Evolutionary conservation across 805 yeast species (phyloP).

Genomic region (Vanderwaltozyma verrucispora): DNA sequence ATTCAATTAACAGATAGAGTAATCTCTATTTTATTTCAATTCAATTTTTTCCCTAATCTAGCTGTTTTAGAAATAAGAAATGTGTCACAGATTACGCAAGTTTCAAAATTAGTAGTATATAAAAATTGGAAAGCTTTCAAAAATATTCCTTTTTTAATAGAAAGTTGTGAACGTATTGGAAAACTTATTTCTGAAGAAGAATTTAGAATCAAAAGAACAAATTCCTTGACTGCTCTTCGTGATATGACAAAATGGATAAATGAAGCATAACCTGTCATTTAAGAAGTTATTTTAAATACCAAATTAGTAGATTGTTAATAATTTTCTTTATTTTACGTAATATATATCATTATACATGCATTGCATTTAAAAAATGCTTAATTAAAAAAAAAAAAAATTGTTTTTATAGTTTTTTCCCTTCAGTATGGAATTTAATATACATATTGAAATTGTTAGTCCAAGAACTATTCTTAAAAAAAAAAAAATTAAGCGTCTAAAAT

Average conservation of each 20-base stretch:
- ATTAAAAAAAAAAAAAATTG: no score
- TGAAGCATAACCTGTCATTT: conserved; percentile 29
- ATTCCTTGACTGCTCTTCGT: conserved; percentile 44
- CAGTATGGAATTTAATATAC: no score
- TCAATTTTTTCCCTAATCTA: conserved; percentile 44
- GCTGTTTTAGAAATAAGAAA: conserved; percentile 71
- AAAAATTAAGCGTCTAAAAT: no score
- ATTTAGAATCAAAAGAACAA: conserved; percentile 42
- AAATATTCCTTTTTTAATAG: conserved; percentile 50
- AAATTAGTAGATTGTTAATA: no score
- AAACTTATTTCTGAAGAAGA: conserved; percentile 51
- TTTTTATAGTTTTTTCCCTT: no score
- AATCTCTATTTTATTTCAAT: conserved; percentile 38
- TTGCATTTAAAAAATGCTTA: background rate
- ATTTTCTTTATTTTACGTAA: no score
- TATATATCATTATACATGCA: background rate
- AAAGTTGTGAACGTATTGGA: conserved; percentile 67
- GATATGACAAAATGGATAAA: conserved; percentile 62
- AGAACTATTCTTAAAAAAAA: no score
- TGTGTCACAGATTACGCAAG: conserved; percentile 43
- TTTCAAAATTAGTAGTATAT: conserved; percentile 59
- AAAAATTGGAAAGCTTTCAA: conserved; percentile 40
- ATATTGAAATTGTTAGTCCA: no score
- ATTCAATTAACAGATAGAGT: conserved; percentile 45
- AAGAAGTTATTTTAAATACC: background rate